A percentile compares a stretch with the other conserved stretches of the same genome.
These are phyloP conservation scores for Yarrowia sp. DNA, from an alignment of 805 yeast species.

Conservation along the genomic window DNA sequence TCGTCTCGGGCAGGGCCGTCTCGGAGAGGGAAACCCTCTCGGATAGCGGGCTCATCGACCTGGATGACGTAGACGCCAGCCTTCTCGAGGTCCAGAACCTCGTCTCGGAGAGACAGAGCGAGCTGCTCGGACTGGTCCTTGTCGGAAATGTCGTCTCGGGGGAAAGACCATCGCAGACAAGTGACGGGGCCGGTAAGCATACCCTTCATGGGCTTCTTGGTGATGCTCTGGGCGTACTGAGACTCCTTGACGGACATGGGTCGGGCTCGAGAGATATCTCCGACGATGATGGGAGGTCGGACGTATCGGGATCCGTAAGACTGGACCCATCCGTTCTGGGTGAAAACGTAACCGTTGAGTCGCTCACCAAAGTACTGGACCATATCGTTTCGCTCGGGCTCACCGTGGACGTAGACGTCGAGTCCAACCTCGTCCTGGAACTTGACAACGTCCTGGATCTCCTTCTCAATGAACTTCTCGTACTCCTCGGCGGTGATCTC, in stretches of 20 bases:
- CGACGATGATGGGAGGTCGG: slow-evolving; percentile 98
- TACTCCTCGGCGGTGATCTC: slow-evolving; percentile 91
- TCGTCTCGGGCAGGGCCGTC: slow-evolving; percentile 95
- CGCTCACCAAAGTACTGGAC: slow-evolving; percentile 99
- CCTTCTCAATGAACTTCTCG: slow-evolving; percentile 94
- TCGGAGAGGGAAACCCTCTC: slow-evolving; percentile 99
- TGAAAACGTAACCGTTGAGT: slow-evolving; percentile 96
- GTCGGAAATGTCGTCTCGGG: slow-evolving; percentile 96
- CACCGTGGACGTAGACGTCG: slow-evolving; percentile 99
- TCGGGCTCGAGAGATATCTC: slow-evolving; percentile 97
- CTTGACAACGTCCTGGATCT: slow-evolving; percentile 91
- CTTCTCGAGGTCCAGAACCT: slow-evolving; percentile 95
- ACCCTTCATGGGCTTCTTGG: slow-evolving; percentile 97
- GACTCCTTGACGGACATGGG: slow-evolving; percentile 99
- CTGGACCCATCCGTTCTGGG: slow-evolving; percentile 99
- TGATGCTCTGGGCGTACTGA: slow-evolving; percentile 96
- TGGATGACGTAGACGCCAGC: slow-evolving; percentile 98
- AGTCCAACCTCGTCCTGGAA: slow-evolving; percentile 99
- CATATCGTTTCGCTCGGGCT: slow-evolving; percentile 99
- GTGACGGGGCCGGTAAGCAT: slow-evolving; percentile 99
- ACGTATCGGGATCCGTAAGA: slow-evolving; percentile 99
- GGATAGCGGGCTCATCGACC: slow-evolving; percentile 99
- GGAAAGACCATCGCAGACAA: slow-evolving; percentile 99
- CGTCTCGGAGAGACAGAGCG: slow-evolving; percentile 97
- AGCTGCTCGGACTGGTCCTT: slow-evolving; percentile 94